Percentiles rank a stretch among this genome's conserved stretches.
Conservation (phyloP, 116 monocot genomes). For the Papilionanthe hybrid region DNA sequence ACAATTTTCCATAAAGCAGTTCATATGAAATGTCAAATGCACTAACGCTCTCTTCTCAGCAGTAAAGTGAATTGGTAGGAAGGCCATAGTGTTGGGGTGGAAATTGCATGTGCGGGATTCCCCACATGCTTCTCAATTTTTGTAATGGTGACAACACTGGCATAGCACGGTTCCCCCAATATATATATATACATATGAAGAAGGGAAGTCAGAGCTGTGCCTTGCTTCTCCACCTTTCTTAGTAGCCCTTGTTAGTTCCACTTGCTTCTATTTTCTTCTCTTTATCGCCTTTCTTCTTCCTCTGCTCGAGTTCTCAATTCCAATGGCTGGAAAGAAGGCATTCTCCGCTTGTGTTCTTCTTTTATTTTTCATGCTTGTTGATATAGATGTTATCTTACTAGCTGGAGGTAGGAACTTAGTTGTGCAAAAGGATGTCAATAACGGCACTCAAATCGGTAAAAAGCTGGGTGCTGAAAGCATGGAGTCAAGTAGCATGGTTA, state of each 20-base stretch:
- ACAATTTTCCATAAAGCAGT: background rate
- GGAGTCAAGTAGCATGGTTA: background rate
- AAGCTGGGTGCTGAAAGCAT: background rate
- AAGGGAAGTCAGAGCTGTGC: too few relatives aligned
- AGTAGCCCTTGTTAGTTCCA: too few relatives aligned
- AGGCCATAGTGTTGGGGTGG: background rate
- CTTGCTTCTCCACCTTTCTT: too few relatives aligned
- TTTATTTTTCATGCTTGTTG: background rate
- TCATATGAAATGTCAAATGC: background rate
- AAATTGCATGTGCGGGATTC: background rate
- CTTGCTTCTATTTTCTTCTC: too few relatives aligned
- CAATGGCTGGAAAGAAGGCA: conserved; percentile 1
- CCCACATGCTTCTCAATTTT: background rate
- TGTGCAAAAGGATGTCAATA: background rate
- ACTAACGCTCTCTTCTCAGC: background rate
- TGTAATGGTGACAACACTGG: background rate
- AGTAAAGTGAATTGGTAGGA: background rate
- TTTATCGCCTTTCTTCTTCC: background rate
- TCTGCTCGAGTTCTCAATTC: background rate
- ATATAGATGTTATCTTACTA: background rate
- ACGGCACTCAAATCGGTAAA: background rate
- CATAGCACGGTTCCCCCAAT: background rate
- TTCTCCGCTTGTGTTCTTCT: background rate
- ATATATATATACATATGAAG: background rate
- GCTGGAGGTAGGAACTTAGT: background rate